phyloP scores from a whole-genome alignment of 2,329 filamentous ascomycete species.

The Aspergillaceae sp. region DNA sequence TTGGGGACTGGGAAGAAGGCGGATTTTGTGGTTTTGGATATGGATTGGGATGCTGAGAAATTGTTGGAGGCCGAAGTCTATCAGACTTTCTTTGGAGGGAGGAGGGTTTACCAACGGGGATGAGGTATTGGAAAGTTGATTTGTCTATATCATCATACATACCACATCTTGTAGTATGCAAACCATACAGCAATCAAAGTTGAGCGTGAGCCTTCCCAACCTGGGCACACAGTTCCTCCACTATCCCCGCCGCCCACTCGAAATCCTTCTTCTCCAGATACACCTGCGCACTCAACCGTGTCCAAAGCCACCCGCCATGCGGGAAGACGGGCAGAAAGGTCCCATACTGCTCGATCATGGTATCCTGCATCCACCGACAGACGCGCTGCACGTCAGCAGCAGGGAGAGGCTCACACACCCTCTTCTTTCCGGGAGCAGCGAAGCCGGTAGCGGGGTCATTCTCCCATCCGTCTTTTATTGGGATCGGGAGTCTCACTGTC shows the following conservation, averaged over 20 bases:
- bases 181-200: no score
- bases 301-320: constrained; percentile 58
- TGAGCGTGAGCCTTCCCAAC: constrained; percentile 32
- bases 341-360: constrained; percentile 51
- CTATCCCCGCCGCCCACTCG: constrained; percentile 53
- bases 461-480: constrained; percentile 13
- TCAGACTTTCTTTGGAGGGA: constrained; percentile 38
- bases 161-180: no score
- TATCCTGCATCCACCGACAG: constrained; percentile 51
- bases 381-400: constrained; percentile 35
- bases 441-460: background rate
- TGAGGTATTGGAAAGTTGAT: background rate
- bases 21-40: constrained; percentile 38
- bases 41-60: constrained; percentile 30
- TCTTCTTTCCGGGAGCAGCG: constrained; percentile 2
- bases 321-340: constrained; percentile 62
- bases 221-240: constrained; percentile 51
- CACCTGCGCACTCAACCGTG: constrained; percentile 68
- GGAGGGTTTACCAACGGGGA: constrained; percentile 15
- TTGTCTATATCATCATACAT: no score
- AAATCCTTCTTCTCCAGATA: constrained; percentile 78
- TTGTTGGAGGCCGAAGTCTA: constrained; percentile 32
- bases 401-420: constrained; percentile 17
- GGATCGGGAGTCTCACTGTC: constrained; percentile 65
- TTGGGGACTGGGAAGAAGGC: constrained; percentile 34